Evolutionary conservation across 2,329 filamentous ascomycete genomes (phyloP), one percentile per base, ranked within the genome.

Genomic region (Penicillium griseofulvum): DNA sequence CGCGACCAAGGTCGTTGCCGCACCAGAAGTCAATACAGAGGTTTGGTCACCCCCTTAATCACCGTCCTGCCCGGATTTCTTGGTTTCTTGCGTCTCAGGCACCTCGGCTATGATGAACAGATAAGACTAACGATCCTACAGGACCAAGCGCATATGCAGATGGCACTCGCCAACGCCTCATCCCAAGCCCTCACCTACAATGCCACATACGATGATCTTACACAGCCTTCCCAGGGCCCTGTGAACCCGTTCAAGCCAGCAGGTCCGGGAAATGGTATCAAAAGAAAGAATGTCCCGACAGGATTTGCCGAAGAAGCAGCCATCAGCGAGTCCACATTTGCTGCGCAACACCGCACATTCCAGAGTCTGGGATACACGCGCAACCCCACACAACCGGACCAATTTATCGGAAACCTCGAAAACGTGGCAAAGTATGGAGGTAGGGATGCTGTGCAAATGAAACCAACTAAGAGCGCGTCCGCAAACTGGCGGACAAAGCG

Each of bases 321-420:
- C 64, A 85, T 99, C 61, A 96, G 90, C 72, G 94, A 97, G 68
- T 85, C 93, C 60, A 91, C 90, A 0, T 99, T 99, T 71, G 86
- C 90, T 64, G 85, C 84, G 67, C 91, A 94, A 61, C 92, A 97
- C 71, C 87, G 91, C 54, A 91, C 91, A 1, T 83, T 94, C 57
- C 87, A 93, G 71, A 83, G 88, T 59, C 63, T 81, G 43, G 80
- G 80, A 3, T 82, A 81, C 64, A 76, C 84, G 66, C 73, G 75
- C 62, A 77, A 81, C 58, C 78, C 78, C 11, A 74, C 69, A 19
- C 57, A 68, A 28, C 73, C 75, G 16, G 76, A 73, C 12, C 68
- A 74, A 22, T 77, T 75, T 58, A 72, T 81, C 5, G 71, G 87
- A 75, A 61, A 81, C 53, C 70, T 80, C 48, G 71, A 74, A 5